A percentile compares a stretch with the other conserved stretches of the same genome.
phyloP scores from a whole-genome alignment of 345 rosid genomes.

The Sapria himalayana region DNA sequence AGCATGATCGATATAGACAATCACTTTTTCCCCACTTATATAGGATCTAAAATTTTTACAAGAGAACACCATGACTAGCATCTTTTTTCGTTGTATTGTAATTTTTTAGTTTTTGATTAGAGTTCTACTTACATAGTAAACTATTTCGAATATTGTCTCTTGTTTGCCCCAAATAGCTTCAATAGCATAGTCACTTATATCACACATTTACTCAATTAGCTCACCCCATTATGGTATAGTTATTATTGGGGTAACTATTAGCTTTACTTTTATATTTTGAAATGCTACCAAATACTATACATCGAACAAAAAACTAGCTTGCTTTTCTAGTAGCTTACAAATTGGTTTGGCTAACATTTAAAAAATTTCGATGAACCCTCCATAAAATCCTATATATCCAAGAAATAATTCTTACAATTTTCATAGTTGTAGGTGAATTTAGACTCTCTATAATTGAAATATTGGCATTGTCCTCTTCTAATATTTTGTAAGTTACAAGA shows the following conservation, averaged over 20 bases:
- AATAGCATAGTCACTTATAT: not conserved
- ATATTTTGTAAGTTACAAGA: not conserved
- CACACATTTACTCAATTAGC: not conserved
- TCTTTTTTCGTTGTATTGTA: not conserved
- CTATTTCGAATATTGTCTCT: not conserved
- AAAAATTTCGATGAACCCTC: not conserved
- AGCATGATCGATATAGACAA: too few relatives aligned
- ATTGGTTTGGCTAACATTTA: not conserved
- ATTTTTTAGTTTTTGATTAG: not conserved
- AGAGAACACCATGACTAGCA: not conserved
- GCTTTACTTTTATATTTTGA: not conserved
- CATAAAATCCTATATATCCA: not conserved
- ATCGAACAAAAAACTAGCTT: not conserved
- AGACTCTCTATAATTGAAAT: not conserved
- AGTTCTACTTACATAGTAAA: not conserved
- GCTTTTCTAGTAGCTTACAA: not conserved
- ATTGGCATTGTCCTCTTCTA: not conserved
- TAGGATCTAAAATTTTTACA: not conserved
- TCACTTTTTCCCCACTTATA: not conserved
- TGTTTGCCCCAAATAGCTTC: not conserved
- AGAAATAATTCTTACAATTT: not conserved
- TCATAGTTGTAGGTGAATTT: not conserved
- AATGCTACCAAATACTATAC: not conserved
- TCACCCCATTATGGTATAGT: not conserved
- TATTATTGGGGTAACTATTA: not conserved